These are phyloP conservation scores for Artemisia annua DNA, from an alignment of 129 eudicot species.

Conservation along the genomic window DNA sequence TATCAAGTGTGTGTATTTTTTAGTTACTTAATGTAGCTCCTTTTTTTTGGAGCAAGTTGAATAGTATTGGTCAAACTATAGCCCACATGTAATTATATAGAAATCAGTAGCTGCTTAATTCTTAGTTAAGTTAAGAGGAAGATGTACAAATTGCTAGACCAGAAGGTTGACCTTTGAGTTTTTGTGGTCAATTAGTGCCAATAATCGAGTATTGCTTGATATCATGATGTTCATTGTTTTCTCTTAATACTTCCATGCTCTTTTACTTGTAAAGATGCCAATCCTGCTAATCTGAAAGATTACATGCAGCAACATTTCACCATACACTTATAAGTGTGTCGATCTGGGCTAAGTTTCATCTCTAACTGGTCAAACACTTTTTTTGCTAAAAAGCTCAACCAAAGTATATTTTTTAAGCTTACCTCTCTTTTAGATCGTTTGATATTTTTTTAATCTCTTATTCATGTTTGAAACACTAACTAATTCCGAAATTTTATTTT, in stretches of 20 bases:
- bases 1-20: background rate
- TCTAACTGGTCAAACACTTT: too few species aligned
- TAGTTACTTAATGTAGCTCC: background rate
- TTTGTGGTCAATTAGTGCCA: too few species aligned
- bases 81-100: background rate
- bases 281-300: too few species aligned
- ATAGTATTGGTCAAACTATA: slow-evolving; percentile 17
- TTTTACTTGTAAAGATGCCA: too few species aligned
- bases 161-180: background rate
- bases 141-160: slow-evolving; percentile 7
- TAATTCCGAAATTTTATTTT: background rate
- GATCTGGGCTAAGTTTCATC: background rate
- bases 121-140: background rate
- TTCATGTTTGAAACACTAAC: background rate
- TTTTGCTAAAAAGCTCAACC: background rate
- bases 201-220: too few species aligned
- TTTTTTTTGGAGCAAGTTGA: slow-evolving; percentile 9
- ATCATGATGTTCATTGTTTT: too few species aligned
- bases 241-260: too few species aligned
- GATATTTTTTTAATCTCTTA: background rate
- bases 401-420: background rate
- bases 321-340: too few species aligned
- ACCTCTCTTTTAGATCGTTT: background rate
- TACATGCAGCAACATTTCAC: too few species aligned
- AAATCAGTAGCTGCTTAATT: background rate